phyloP scores from a whole-genome alignment of 768 basidiomycete genomes.

The Rhodosporidiobolus sp. region DNA sequence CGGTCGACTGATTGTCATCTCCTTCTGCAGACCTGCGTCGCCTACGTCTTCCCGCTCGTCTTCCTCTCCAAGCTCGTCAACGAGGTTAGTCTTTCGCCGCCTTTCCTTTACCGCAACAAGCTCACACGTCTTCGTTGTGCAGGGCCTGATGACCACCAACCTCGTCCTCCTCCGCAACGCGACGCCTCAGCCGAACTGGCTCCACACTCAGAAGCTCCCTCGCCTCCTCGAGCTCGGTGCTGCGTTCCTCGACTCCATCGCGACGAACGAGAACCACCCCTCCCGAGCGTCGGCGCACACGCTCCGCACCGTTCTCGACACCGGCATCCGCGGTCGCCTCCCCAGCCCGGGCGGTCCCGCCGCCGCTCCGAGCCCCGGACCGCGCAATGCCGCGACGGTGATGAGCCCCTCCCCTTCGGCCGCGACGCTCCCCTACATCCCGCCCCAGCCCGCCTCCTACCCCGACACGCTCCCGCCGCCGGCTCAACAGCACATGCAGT shows the following conservation, averaged over 20 bases:
- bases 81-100: constrained; percentile 12
- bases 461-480: neutral
- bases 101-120: neutral
- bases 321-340: constrained; percentile 8
- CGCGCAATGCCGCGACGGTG: constrained; percentile 19
- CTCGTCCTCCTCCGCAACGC: constrained; percentile 28
- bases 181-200: constrained; percentile 31
- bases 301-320: constrained; percentile 32
- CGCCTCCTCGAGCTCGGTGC: constrained; percentile 40
- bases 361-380: neutral
- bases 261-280: constrained; percentile 28
- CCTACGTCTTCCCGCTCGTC: constrained; percentile 38
- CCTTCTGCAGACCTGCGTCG: constrained; percentile 27
- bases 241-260: constrained; percentile 38
- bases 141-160: constrained; percentile 37
- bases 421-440: neutral
- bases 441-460: neutral
- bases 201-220: constrained; percentile 36
- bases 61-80: constrained; percentile 39
- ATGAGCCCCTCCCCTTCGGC: constrained; percentile 4
- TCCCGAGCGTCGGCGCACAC: constrained; percentile 31
- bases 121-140: neutral
- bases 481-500: neutral
- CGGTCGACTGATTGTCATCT: neutral
- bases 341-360: constrained; percentile 12